phyloP scores from a whole-genome alignment of 2,329 filamentous ascomycete genomes.

The Beauveria bassiana region DNA sequence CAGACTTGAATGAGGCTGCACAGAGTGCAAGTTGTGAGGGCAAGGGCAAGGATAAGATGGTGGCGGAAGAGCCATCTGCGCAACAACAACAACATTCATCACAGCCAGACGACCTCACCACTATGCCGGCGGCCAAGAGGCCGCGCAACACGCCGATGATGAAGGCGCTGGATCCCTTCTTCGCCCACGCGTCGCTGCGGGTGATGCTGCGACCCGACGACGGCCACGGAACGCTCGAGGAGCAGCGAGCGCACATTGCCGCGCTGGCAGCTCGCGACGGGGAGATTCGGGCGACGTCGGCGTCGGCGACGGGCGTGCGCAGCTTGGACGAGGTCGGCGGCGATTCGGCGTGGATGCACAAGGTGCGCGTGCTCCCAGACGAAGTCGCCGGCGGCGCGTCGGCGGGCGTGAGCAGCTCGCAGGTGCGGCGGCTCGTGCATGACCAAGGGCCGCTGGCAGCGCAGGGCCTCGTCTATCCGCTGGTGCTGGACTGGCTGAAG shows the following conservation, averaged over 20 bases:
- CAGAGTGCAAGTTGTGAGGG: neutral
- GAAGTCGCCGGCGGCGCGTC: slow-evolving; percentile 36
- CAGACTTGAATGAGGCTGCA: neutral
- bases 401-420: slow-evolving; percentile 50
- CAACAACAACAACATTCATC: neutral
- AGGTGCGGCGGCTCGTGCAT: slow-evolving; percentile 50
- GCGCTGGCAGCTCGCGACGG: slow-evolving; percentile 25
- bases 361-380: slow-evolving; percentile 53
- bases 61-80: neutral
- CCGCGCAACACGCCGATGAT: slow-evolving; percentile 31
- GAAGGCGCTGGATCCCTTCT: slow-evolving; percentile 53
- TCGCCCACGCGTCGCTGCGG: slow-evolving; percentile 51
- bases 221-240: slow-evolving; percentile 44
- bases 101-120: neutral
- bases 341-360: slow-evolving; percentile 46
- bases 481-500: slow-evolving; percentile 51
- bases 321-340: slow-evolving; percentile 47
- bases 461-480: slow-evolving; percentile 44
- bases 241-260: slow-evolving; percentile 39
- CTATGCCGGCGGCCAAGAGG: neutral
- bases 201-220: slow-evolving; percentile 57
- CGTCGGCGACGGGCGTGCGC: neutral
- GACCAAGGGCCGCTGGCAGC: slow-evolving; percentile 38
- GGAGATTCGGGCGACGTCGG: slow-evolving; percentile 22
- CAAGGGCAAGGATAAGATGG: neutral